These are phyloP conservation scores for Penicillium palitans DNA, from an alignment of 2,329 filamentous ascomycete species.

Conservation along the genomic window DNA sequence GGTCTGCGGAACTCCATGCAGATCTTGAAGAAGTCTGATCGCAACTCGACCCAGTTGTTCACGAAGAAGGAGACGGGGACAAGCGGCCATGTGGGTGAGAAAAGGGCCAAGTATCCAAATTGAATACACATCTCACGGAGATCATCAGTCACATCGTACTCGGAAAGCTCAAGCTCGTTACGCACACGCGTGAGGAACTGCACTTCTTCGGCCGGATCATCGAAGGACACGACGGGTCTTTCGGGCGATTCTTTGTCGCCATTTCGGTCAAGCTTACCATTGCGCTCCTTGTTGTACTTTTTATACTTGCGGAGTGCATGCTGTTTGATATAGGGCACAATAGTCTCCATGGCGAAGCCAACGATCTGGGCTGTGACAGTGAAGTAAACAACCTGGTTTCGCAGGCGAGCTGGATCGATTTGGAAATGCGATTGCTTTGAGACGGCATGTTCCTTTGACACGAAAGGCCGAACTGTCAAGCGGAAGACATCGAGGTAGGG, in stretches of 20 bases:
- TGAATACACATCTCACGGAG: constrained; percentile 94
- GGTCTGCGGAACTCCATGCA: constrained; percentile 86
- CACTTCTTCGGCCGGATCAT: constrained; percentile 76
- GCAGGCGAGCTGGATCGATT: constrained; percentile 80
- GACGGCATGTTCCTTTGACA: constrained; percentile 71
- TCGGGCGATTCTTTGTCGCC: constrained; percentile 28
- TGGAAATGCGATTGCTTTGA: constrained; percentile 63
- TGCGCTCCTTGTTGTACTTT: constrained; percentile 33
- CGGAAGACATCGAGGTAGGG: constrained; percentile 88
- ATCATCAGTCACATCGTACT: constrained; percentile 90
- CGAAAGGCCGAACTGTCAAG: constrained; percentile 72
- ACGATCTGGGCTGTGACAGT: constrained; percentile 94
- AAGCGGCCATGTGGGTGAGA: constrained; percentile 91
- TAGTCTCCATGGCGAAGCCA: constrained; percentile 79
- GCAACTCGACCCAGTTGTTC: constrained; percentile 96
- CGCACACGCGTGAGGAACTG: constrained; percentile 81
- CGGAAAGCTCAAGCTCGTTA: constrained; percentile 75
- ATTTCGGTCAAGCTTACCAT: constrained; percentile 23
- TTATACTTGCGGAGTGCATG: constrained; percentile 72
- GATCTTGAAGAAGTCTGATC: constrained; percentile 94
- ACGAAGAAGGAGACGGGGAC: constrained; percentile 84
- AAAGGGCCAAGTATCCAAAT: constrained; percentile 85
- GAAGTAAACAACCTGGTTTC: constrained; percentile 94
- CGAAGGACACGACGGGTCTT: constrained; percentile 45
- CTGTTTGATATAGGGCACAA: constrained; percentile 83